Evolutionary conservation across 2,329 filamentous ascomycete species (phyloP).

Genomic region (Xenoacremonium recifei): DNA sequence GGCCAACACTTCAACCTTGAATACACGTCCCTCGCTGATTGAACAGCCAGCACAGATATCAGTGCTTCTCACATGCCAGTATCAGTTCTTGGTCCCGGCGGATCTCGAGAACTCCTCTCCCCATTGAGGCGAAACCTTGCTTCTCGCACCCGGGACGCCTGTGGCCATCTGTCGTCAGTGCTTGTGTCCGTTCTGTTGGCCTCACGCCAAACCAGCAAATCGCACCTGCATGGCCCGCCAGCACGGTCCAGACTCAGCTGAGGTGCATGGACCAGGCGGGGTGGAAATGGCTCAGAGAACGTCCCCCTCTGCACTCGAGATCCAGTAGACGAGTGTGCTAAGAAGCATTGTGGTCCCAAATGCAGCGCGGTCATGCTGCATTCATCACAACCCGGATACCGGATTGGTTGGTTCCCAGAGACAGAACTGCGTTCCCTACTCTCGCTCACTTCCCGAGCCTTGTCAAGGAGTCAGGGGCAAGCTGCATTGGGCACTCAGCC

Average conservation of each 20-base stretch:
- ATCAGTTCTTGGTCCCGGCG: background rate
- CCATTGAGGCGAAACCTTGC: constrained; percentile 12
- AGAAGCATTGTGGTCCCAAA: background rate
- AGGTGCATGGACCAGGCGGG: constrained; percentile 19
- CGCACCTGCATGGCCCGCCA: constrained; percentile 12
- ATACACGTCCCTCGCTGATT: too few relatives aligned
- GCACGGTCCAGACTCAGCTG: constrained; percentile 26
- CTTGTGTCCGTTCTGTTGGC: constrained; percentile 1
- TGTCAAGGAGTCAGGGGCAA: too few relatives aligned
- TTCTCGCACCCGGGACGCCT: constrained; percentile 6
- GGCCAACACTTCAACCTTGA: too few relatives aligned
- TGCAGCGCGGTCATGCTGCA: background rate
- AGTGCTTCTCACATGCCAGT: background rate
- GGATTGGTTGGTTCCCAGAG: background rate
- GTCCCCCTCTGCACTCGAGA: constrained; percentile 3
- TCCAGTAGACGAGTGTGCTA: background rate
- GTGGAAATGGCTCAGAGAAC: constrained; percentile 16
- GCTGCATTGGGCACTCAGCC: too few relatives aligned
- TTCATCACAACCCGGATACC: background rate
- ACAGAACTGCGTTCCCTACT: too few relatives aligned
- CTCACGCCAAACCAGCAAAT: constrained; percentile 12
- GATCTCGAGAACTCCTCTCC: background rate
- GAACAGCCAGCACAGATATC: too few relatives aligned
- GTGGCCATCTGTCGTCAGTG: constrained; percentile 6
- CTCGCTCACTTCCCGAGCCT: too few relatives aligned